phyloP scores from a whole-genome alignment of 345 rosid genomes.

The Capsella bursapastoris region DNA sequence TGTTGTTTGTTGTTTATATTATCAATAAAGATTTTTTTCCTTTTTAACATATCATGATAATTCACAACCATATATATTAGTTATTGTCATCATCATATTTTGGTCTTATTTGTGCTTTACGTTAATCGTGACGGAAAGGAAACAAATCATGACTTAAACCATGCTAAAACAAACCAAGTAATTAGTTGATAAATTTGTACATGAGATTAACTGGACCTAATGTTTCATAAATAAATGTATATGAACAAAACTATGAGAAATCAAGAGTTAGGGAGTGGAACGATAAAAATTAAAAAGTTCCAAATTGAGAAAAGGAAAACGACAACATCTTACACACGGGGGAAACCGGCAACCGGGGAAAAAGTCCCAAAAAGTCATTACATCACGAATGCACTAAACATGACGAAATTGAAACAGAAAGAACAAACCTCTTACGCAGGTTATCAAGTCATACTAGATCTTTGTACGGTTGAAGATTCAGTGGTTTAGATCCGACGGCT shows the following conservation, averaged over 20 bases:
- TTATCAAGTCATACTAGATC: slow-evolving; percentile 21
- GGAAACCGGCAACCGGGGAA: slow-evolving; percentile 20
- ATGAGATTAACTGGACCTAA: not conserved
- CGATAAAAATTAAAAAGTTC: no score
- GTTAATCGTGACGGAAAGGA: not conserved
- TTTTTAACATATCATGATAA: no score
- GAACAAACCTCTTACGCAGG: slow-evolving; percentile 25
- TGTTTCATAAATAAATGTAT: not conserved
- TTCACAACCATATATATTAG: not conserved
- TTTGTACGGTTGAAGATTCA: slow-evolving; percentile 17
- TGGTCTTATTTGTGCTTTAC: slow-evolving; percentile 7
- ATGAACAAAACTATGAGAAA: not conserved
- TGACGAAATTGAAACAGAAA: not conserved
- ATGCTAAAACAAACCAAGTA: not conserved
- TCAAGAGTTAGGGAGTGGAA: not conserved
- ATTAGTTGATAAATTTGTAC: not conserved
- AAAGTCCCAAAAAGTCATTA: not conserved
- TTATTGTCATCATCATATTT: not conserved
- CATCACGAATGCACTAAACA: slow-evolving; percentile 5
- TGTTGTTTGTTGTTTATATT: not conserved
- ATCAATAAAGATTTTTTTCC: slow-evolving; percentile 9
- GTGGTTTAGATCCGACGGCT: slow-evolving; percentile 30
- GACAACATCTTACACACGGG: not conserved
- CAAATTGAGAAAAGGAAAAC: not conserved
- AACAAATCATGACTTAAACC: not conserved